Evolutionary conservation across 768 basidiomycete genomes (phyloP), one percentile per base, ranked within the genome.

Genomic region (Podaxis carcinomalis): DNA sequence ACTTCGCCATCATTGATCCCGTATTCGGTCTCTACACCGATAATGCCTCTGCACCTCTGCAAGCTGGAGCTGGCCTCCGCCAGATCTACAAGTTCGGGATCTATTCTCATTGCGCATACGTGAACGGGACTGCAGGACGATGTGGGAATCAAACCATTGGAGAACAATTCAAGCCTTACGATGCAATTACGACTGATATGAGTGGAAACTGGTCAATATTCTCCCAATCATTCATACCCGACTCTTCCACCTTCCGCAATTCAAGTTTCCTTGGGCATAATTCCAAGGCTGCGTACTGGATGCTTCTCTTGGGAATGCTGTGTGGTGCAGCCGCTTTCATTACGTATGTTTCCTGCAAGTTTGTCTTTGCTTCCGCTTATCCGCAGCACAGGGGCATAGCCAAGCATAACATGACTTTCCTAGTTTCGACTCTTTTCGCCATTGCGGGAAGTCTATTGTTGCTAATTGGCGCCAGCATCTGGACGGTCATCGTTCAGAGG

Each of bases 51-150:
- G 79, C 81, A 46, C 85, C 90, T 3, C 82, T 93, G 1, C 79
- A 78, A 51, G 68, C 73, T 51, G 68, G 76, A 50, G 74, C 77
- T 13, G 92, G 92, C 19, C 74, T 93, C 59, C 83, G 91, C 66
- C 81, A 86, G 69, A 72, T 78, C 62, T 93, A 93, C 74, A 76
- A 84, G 62, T 93, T 88, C 64, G 92, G 92, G n/a, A 76, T 93
- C 25, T 93, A 93, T 74, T 84, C 85, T 19, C 84, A 89, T 69
- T 93, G 92, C 66, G 91, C 80, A 66, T 92, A 87, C 66, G 75
- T 88, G 65, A 81, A 85, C 64, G 72, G 74, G 44, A 78, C 79
- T 21, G 77, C 75, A 32, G 91, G 90, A 27, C 80, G 73, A 52
- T 93, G 91, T 70, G 81, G 85, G 32, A 87, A 86, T 67, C 74